These are phyloP conservation scores for Stagonosporopsis cucurbitacearum DNA, from an alignment of 2,329 filamentous ascomycete species.

Conservation along the genomic window DNA sequence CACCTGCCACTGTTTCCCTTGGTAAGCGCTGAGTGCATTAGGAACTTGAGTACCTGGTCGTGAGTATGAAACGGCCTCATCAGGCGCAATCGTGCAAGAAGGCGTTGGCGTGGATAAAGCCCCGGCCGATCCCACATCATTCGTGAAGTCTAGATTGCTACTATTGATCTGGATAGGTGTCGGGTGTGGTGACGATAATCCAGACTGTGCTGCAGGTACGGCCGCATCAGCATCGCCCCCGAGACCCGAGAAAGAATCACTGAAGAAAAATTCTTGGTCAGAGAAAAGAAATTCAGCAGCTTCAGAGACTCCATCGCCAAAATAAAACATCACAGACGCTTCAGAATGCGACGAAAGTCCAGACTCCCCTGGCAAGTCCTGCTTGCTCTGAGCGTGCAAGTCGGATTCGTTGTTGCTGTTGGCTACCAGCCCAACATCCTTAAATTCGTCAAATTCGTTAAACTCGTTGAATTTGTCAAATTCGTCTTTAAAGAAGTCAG, in stretches of 20 bases:
- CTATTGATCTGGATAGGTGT: neutral
- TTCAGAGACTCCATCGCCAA: neutral
- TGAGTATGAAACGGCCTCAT: no score
- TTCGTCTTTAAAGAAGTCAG: neutral
- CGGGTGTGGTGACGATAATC: neutral
- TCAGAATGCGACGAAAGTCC: neutral
- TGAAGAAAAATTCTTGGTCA: neutral
- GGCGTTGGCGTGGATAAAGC: no score
- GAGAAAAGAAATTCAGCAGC: neutral
- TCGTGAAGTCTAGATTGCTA: neutral
- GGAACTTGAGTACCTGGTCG: no score
- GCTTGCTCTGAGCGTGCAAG: neutral
- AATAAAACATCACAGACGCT: neutral
- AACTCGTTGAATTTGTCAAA: no score
- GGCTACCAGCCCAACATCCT: neutral
- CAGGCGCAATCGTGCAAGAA: no score
- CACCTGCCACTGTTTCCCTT: neutral
- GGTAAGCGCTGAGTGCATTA: neutral
- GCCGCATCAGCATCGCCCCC: neutral
- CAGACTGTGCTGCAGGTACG: neutral
- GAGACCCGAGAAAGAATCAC: neutral
- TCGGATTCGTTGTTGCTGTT: constrained; percentile 1
- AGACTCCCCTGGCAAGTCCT: neutral
- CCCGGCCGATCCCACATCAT: neutral
- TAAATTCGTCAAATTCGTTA: neutral